Evolutionary conservation across 1,284 basidiomycete species (phyloP).

Genomic region (Albatrellus sp.): DNA sequence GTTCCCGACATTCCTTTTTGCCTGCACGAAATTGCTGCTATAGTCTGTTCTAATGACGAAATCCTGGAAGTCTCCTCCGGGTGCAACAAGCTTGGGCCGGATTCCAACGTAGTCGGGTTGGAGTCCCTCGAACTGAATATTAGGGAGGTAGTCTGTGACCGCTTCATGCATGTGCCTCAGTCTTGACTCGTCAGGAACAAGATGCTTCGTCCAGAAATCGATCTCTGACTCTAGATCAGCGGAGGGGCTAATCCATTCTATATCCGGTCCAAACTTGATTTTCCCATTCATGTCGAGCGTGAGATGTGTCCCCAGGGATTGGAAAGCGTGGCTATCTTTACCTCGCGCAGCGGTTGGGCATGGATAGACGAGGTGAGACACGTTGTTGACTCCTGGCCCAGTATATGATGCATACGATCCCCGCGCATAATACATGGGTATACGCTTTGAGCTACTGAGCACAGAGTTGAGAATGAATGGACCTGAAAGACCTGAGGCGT

Average conservation of each 20-base stretch:
- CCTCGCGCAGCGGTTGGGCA: conserved; percentile 54
- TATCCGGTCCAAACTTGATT: conserved; percentile 88
- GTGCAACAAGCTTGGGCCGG: conserved; percentile 77
- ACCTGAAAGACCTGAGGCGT: conserved; percentile 77
- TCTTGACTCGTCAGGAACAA: conserved; percentile 57
- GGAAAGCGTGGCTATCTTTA: conserved; percentile 48
- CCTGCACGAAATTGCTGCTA: conserved; percentile 8
- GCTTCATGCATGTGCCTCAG: conserved; percentile 56
- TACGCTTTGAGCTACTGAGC: conserved; percentile 35
- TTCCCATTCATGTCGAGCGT: conserved; percentile 84
- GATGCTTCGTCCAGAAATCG: conserved; percentile 69
- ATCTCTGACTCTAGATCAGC: conserved; percentile 30
- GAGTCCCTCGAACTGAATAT: conserved; percentile 51
- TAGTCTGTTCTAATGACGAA: conserved; percentile 60
- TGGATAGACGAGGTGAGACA: conserved; percentile 80
- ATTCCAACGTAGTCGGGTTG: conserved; percentile 87
- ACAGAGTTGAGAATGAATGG: conserved; percentile 63
- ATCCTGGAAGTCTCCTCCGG: conserved; percentile 73
- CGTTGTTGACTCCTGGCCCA: conserved; percentile 56
- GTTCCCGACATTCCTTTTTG: conserved; percentile 12
- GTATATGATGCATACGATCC: conserved; percentile 84
- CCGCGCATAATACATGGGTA: conserved; percentile 66
- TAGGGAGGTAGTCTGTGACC: conserved; percentile 66
- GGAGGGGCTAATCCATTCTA: conserved; percentile 71
- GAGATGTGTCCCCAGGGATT: conserved; percentile 82